A percentile compares a stretch with the other conserved stretches of the same genome.
phyloP scores from a whole-genome alignment of 2,329 filamentous ascomycete species.

The Neoarthrinium moseri region DNA sequence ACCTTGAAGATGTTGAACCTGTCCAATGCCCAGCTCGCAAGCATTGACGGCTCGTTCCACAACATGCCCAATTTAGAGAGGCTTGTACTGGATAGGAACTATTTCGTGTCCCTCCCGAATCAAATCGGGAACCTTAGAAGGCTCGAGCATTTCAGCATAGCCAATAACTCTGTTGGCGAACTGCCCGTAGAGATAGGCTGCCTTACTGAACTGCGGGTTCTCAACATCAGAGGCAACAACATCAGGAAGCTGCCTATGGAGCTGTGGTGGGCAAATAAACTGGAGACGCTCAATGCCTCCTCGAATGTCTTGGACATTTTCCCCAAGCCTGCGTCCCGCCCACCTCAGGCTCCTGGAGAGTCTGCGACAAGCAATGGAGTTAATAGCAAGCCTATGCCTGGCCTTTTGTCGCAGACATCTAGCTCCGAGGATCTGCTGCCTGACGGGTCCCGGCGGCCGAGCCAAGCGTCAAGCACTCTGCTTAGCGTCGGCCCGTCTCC shows the following conservation, averaged over 20 bases:
- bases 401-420: slow-evolving; percentile 58
- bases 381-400: slow-evolving; percentile 41
- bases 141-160: slow-evolving; percentile 90
- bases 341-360: slow-evolving; percentile 60
- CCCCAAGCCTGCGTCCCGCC: slow-evolving; percentile 77
- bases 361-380: slow-evolving; percentile 31
- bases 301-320: slow-evolving; percentile 91
- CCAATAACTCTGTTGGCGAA: slow-evolving; percentile 83
- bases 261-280: slow-evolving; percentile 89
- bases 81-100: slow-evolving; percentile 89
- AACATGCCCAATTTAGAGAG: slow-evolving; percentile 86
- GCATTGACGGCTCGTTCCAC: slow-evolving; percentile 84
- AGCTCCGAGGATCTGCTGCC: slow-evolving; percentile 74
- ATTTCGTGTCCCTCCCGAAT: slow-evolving; percentile 84
- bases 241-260: slow-evolving; percentile 84
- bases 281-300: slow-evolving; percentile 91
- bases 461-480: slow-evolving; percentile 75
- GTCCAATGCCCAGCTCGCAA: slow-evolving; percentile 86
- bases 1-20: slow-evolving; percentile 85
- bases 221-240: slow-evolving; percentile 94
- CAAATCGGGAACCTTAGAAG: slow-evolving; percentile 81
- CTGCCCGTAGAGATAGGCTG: slow-evolving; percentile 87
- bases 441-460: slow-evolving; percentile 68
- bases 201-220: slow-evolving; percentile 75
- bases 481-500: slow-evolving; percentile 77